Evolutionary conservation across 352 stramenopile species (phyloP), one percentile per base, ranked within the genome.

Genomic region (Phytophthora citricola): DNA sequence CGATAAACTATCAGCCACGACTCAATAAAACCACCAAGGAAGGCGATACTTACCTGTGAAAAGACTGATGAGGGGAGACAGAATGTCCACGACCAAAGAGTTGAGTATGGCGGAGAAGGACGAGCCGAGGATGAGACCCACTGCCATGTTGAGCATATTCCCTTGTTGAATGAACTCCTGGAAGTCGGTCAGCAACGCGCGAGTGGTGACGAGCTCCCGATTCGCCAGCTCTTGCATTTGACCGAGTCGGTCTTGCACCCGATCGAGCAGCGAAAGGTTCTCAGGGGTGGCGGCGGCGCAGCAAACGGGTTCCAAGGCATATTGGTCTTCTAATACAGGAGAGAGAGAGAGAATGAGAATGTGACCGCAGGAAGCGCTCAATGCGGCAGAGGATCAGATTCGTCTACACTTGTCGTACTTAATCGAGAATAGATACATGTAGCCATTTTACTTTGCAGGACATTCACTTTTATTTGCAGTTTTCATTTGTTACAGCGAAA

Each of bases 91-190:
- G 15, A 91, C 80, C 49, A 91, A 87, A 38, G 83, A 91, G 66
- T 87, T 84, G 61, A 91, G 73, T 51, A 91, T 89, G n/a, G 73
- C 64, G 10, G 78, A 83, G 69, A 91, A 90, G 39, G 75, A 80
- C 51, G 83, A 76, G 45, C 83, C 83, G 11, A 91, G 71, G 59
- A 91, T 90, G 26, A 91, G 69, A 53, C 83, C 83, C 36, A 91
- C 69, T 22, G 83, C 83, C 54, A 91, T 73, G 65, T 90, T 80
- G 72, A 91, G 73, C 76, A 90, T 89, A 61, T 87, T 89, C 38
- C 83, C 83, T 62, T 91, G 83, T 67, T 87, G 76, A 59, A 91
- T 85, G 39, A 91, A 91, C 40, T 89, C 77, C 46, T 89, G 76
- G 63, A 91, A 91, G 66, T 91, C 83, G 22, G 47, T 34, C 27